Evolutionary conservation across 164 flowering plant species (phyloP).

Genomic region (Pachysandra terminalis): DNA sequence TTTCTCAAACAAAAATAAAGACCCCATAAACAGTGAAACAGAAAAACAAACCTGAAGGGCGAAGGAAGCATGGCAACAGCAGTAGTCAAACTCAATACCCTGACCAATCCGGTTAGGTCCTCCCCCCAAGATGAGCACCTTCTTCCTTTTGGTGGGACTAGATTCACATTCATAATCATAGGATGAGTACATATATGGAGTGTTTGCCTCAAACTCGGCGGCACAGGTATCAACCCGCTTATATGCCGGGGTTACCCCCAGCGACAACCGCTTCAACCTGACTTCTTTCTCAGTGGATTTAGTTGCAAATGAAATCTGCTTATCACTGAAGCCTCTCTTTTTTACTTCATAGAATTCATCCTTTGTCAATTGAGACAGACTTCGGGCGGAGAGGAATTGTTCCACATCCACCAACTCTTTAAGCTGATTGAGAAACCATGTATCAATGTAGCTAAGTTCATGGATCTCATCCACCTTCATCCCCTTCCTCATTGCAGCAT

Average conservation of each 20-base stretch:
- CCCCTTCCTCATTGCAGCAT: slow-evolving; percentile 94
- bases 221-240: slow-evolving; percentile 99
- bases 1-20: neutral
- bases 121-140: slow-evolving; percentile 94
- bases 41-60: slow-evolving; percentile 77
- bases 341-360: slow-evolving; percentile 83
- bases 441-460: slow-evolving; percentile 72
- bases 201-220: slow-evolving; percentile 96
- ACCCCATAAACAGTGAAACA: neutral
- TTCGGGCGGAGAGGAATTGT: slow-evolving; percentile 48
- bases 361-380: slow-evolving; percentile 53
- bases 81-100: slow-evolving; percentile 97
- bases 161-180: slow-evolving; percentile 95
- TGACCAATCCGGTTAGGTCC: slow-evolving; percentile 99
- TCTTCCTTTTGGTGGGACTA: slow-evolving; percentile 72
- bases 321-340: slow-evolving; percentile 91
- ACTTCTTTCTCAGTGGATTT: slow-evolving; percentile 75
- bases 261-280: slow-evolving; percentile 55
- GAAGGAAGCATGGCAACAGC: slow-evolving; percentile 97
- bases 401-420: slow-evolving; percentile 88
- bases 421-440: slow-evolving; percentile 92
- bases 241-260: slow-evolving; percentile 78
- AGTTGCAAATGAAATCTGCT: slow-evolving; percentile 90
- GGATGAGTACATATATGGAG: slow-evolving; percentile 96
- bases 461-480: slow-evolving; percentile 87